These are phyloP conservation scores for Eutypella sp. DNA, from an alignment of 2,329 filamentous ascomycete species.

Conservation along the genomic window DNA sequence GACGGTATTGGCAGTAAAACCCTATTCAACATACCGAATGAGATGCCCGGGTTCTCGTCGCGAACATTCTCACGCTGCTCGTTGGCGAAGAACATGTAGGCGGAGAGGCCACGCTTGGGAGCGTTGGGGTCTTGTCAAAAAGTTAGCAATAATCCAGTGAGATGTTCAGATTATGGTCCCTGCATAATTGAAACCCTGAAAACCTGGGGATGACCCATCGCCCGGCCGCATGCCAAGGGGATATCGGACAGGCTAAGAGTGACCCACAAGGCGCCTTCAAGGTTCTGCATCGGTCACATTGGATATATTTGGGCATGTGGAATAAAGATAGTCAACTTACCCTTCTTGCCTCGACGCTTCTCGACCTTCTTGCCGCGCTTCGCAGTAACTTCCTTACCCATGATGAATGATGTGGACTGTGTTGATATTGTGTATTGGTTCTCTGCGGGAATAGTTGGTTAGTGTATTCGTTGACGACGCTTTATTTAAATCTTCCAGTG, in stretches of 20 bases:
- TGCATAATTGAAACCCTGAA: background rate
- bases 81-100: conserved; percentile 99
- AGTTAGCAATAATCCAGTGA: conserved; percentile 6
- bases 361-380: conserved; percentile 52
- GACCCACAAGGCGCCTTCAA: background rate
- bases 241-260: background rate
- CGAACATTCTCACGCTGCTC: conserved; percentile 98
- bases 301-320: background rate
- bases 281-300: background rate
- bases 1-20: background rate
- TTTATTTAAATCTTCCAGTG: background rate
- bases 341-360: conserved; percentile 57
- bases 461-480: conserved; percentile 17
- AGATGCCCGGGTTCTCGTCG: conserved; percentile 96
- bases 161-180: background rate
- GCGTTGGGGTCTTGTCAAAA: conserved; percentile 78
- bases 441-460: conserved; percentile 20
- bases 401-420: no score
- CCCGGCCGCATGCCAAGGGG: background rate
- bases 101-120: conserved; percentile 97
- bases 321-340: conserved; percentile 34
- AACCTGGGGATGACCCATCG: background rate
- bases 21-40: conserved; percentile 88
- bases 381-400: conserved; percentile 47
- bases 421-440: conserved; percentile 47